These are phyloP conservation scores for Ceratobasidium sp. DNA, from an alignment of 1,284 basidiomycete genomes.

Conservation along the genomic window DNA sequence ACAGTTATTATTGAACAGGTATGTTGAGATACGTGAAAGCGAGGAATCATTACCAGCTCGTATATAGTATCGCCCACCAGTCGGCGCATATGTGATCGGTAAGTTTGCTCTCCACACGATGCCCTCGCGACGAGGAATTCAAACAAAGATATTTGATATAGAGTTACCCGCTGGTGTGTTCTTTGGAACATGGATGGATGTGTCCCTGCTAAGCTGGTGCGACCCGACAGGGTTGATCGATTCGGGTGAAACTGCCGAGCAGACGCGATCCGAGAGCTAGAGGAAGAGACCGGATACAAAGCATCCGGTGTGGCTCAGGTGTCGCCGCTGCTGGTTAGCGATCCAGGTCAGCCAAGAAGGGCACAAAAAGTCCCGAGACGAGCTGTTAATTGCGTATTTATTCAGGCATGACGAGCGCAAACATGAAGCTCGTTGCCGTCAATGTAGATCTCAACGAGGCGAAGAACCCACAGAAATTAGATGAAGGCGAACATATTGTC, in stretches of 20 bases:
- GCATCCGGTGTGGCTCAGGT: constrained; percentile 68
- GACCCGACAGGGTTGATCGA: constrained; percentile 73
- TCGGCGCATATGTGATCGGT: constrained; percentile 73
- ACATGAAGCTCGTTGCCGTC: constrained; percentile 71
- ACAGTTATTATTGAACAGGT: constrained; percentile 85
- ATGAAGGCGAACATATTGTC: constrained; percentile 60
- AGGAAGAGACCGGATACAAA: constrained; percentile 90
- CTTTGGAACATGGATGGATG: not conserved
- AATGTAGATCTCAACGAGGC: constrained; percentile 60
- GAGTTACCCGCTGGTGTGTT: constrained; percentile 80
- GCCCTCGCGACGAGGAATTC: constrained; percentile 40
- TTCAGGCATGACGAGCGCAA: constrained; percentile 83
- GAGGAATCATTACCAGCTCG: not conserved
- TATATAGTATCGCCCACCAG: constrained; percentile 73
- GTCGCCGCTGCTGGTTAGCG: constrained; percentile 73
- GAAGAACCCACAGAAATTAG: constrained; percentile 71
- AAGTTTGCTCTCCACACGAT: not conserved
- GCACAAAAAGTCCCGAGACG: not conserved
- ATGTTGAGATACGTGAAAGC: not conserved
- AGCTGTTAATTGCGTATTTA: not conserved
- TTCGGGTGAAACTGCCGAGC: constrained; percentile 76
- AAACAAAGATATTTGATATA: constrained; percentile 48
- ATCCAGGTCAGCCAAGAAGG: constrained; percentile 66
- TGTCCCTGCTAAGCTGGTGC: not conserved
- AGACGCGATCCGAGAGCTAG: constrained; percentile 84